Conservation (phyloP, 2,329 filamentous ascomycete species). For the Exophiala dermatitidis region DNA sequence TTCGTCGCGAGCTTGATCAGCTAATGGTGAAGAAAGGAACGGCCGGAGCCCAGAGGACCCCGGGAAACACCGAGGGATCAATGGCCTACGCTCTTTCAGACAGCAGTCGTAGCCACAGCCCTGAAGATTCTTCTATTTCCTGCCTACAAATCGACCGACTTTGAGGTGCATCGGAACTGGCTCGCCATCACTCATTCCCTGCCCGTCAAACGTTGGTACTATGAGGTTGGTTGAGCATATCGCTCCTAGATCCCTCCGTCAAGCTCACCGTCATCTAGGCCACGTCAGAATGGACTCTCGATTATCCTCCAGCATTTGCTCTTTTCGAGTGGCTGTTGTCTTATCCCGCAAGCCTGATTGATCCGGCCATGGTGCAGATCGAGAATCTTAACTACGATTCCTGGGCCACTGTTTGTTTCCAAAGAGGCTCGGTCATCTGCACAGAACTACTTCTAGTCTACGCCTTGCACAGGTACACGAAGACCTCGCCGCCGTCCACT, state of each 20-base stretch:
- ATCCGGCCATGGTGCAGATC: constrained; percentile 74
- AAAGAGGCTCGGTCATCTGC: constrained; percentile 76
- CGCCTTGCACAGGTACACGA: constrained; percentile 71
- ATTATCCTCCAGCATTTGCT: constrained; percentile 97
- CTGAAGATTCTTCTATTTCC: constrained; percentile 90
- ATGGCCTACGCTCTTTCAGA: constrained; percentile 74
- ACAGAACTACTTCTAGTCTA: constrained; percentile 79
- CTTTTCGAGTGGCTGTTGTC: constrained; percentile 93
- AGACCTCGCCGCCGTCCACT: constrained; percentile 57
- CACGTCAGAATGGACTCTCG: constrained; percentile 98
- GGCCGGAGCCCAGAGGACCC: constrained; percentile 4
- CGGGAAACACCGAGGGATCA: constrained; percentile 13
- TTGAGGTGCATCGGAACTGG: constrained; percentile 98
- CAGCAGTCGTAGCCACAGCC: constrained; percentile 74
- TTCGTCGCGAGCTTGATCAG: background rate
- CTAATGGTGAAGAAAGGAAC: constrained; percentile 2
- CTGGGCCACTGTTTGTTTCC: constrained; percentile 92
- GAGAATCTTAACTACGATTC: constrained; percentile 78
- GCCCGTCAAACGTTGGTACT: constrained; percentile 86
- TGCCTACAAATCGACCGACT: constrained; percentile 97
- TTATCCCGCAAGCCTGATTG: constrained; percentile 66
- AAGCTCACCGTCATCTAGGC: constrained; percentile 42
- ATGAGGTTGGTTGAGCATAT: constrained; percentile 52
- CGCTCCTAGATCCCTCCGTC: too few species aligned
- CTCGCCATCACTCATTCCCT: constrained; percentile 89